Conservation (phyloP, 495 filamentous ascomycete genomes). For the Cenococcum geophilum region DNA sequence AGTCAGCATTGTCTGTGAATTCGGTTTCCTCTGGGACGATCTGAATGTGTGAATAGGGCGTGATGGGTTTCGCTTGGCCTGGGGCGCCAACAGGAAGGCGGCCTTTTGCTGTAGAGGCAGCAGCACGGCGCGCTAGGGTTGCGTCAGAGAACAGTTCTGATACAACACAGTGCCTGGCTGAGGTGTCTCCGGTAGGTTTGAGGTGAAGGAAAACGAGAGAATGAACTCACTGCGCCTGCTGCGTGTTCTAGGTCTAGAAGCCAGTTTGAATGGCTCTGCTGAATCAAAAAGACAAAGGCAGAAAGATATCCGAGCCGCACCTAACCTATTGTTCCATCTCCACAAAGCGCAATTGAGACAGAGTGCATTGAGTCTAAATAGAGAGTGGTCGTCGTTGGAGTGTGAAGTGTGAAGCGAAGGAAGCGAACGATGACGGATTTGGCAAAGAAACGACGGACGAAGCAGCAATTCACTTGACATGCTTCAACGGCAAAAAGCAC, state of each 20-base stretch:
- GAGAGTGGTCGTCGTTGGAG: neutral
- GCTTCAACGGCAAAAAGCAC: no score
- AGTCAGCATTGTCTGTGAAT: neutral
- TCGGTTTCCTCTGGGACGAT: slow-evolving; percentile 17
- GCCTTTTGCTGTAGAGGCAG: slow-evolving; percentile 16
- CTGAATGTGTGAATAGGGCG: slow-evolving; percentile 23
- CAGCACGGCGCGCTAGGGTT: slow-evolving; percentile 21
- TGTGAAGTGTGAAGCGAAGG: neutral
- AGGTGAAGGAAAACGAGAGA: neutral
- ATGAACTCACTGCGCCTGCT: slow-evolving; percentile 26
- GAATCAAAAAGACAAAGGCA: neutral
- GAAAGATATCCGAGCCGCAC: neutral
- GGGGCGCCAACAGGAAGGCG: slow-evolving; percentile 19
- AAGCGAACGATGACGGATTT: neutral
- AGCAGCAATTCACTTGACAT: no score
- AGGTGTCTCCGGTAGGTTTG: neutral
- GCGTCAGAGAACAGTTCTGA: slow-evolving; percentile 6
- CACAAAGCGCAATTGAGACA: neutral
- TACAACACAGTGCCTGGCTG: neutral
- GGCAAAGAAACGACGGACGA: neutral
- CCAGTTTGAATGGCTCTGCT: slow-evolving; percentile 15
- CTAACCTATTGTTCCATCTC: neutral
- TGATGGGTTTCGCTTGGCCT: neutral
- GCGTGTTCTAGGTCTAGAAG: slow-evolving; percentile 16
- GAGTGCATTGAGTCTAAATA: neutral